These are phyloP conservation scores for Auriscalpium orientale DNA, from an alignment of 768 basidiomycete species.

Conservation along the genomic window DNA sequence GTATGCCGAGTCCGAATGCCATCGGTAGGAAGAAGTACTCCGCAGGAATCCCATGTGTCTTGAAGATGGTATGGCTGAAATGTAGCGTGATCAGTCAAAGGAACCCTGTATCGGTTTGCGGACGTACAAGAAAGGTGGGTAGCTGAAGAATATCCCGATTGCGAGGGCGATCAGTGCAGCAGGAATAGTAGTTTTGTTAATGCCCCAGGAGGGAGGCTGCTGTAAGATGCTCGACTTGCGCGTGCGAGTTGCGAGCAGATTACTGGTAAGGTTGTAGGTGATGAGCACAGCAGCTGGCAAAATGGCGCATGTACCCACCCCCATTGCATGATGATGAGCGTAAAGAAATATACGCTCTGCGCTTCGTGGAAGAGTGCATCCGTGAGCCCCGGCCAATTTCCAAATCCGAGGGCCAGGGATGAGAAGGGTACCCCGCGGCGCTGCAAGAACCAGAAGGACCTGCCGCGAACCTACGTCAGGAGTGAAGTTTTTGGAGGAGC, in stretches of 20 bases:
- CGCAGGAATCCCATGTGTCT: constrained; percentile 36
- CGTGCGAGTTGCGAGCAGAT: constrained; percentile 49
- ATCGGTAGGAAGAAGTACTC: constrained; percentile 48
- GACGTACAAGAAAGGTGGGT: constrained; percentile 32
- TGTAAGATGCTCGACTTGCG: constrained; percentile 48
- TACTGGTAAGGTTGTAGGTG: constrained; percentile 14
- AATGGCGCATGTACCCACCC: constrained; percentile 19
- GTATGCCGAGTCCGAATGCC: constrained; percentile 28
- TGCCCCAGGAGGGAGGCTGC: constrained; percentile 42
- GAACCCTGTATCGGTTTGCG: not conserved
- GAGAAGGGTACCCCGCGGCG: constrained; percentile 41
- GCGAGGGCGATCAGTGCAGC: constrained; percentile 36
- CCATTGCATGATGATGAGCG: constrained; percentile 54
- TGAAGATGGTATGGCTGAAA: constrained; percentile 37
- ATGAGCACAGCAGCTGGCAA: not conserved
- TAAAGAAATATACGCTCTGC: constrained; percentile 46
- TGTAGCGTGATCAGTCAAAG: not conserved
- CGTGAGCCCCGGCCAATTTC: constrained; percentile 34
- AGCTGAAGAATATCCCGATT: constrained; percentile 38
- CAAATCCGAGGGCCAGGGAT: constrained; percentile 36
- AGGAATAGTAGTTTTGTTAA: constrained; percentile 31
- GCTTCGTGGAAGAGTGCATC: constrained; percentile 36
- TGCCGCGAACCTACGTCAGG: not conserved
- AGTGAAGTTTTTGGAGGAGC: not conserved
- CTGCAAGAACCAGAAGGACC: constrained; percentile 38